Percentiles rank a stretch among this genome's conserved stretches.
These are phyloP conservation scores for Daldinia eschscholtzii DNA, from an alignment of 2,329 filamentous ascomycete species.

Conservation along the genomic window DNA sequence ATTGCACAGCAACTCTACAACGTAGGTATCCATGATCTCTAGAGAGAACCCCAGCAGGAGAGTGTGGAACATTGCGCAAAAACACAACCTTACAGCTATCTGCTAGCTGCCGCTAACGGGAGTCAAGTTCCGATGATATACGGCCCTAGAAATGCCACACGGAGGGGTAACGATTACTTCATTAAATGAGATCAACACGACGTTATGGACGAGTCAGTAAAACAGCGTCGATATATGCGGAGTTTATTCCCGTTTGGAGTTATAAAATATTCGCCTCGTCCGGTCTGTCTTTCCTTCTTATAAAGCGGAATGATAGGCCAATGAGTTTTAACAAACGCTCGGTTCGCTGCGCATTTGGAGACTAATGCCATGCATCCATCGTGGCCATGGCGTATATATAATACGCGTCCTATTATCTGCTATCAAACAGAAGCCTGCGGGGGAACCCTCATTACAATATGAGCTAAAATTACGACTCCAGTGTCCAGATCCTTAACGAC, in stretches of 20 bases:
- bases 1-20: slow-evolving; percentile 7
- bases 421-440: neutral
- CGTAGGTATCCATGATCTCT: slow-evolving; percentile 6
- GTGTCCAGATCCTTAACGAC: neutral
- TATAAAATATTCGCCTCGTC: neutral
- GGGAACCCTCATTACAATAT: neutral
- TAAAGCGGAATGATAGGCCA: neutral
- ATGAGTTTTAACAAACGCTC: neutral
- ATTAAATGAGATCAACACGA: neutral
- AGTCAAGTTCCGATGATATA: slow-evolving; percentile 34
- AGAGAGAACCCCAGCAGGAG: slow-evolving; percentile 6
- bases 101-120: slow-evolving; percentile 35
- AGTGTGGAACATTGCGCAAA: slow-evolving; percentile 19
- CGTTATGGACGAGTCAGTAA: neutral
- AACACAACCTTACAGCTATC: slow-evolving; percentile 5
- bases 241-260: neutral
- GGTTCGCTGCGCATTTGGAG: neutral
- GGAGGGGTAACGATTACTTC: neutral
- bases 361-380: slow-evolving; percentile 6
- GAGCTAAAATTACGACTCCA: neutral
- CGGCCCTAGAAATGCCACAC: neutral
- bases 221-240: neutral
- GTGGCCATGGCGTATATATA: neutral
- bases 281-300: neutral
- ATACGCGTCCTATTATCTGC: neutral